phyloP scores from a whole-genome alignment of 140 eudicot genomes.

The Bidens hawaiensis region DNA sequence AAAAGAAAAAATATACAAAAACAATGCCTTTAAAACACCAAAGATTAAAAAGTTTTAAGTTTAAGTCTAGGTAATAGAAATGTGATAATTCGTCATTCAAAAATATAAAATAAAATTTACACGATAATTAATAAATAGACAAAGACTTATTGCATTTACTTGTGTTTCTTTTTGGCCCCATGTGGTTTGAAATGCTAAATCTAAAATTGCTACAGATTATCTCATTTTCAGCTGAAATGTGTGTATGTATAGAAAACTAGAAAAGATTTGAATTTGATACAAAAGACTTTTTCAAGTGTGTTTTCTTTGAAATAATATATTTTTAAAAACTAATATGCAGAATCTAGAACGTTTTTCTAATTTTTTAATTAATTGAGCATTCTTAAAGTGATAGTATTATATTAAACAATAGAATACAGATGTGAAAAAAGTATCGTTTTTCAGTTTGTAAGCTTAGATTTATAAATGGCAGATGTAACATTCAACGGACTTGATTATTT shows the following conservation, averaged over 20 bases:
- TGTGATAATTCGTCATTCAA: no score
- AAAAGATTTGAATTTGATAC: background rate
- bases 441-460: background rate
- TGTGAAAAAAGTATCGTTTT: background rate
- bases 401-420: background rate
- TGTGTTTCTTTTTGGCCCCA: background rate
- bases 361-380: background rate
- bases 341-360: background rate
- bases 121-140: background rate
- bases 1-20: background rate
- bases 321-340: background rate
- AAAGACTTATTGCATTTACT: background rate
- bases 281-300: background rate
- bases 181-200: background rate
- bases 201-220: background rate
- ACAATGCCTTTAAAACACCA: no score
- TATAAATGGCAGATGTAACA: background rate
- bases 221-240: background rate
- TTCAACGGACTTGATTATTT: background rate
- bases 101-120: constrained; percentile 1
- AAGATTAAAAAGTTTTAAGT: no score
- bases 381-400: background rate
- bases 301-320: background rate
- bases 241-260: background rate
- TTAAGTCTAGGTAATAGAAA: no score